These are phyloP conservation scores for Rhododendron vialii DNA, from an alignment of 148 eudicot species.

Conservation along the genomic window DNA sequence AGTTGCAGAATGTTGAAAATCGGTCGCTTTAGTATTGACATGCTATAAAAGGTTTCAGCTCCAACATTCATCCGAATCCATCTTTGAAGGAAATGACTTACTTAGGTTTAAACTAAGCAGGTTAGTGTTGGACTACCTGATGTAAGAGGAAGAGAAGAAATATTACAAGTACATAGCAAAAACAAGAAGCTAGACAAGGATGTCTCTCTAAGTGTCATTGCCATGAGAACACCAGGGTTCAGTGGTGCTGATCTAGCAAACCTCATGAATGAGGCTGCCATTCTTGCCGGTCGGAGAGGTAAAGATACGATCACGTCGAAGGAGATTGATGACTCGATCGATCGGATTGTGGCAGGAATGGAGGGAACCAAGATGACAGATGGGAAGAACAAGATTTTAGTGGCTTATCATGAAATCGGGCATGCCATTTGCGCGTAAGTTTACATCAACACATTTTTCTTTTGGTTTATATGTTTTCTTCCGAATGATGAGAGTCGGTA, in stretches of 20 bases:
- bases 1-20: neutral
- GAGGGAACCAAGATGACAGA: conserved; percentile 89
- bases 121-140: conserved; percentile 69
- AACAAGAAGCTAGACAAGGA: conserved; percentile 62
- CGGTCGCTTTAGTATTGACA: neutral
- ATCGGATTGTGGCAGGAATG: conserved; percentile 76
- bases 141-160: conserved; percentile 72
- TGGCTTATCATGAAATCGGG: conserved; percentile 88
- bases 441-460: neutral
- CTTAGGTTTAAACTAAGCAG: conserved; percentile 18
- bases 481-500: neutral
- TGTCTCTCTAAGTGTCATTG: conserved; percentile 59
- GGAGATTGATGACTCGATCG: conserved; percentile 85
- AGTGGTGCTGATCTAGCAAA: conserved; percentile 88
- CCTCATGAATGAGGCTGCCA: conserved; percentile 89
- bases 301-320: conserved; percentile 47
- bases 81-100: neutral
- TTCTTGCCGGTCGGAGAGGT: conserved; percentile 87
- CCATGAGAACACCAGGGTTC: conserved; percentile 83
- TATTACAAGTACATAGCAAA: conserved; percentile 64
- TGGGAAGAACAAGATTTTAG: conserved; percentile 80
- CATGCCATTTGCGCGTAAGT: conserved; percentile 91
- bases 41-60: neutral
- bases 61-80: neutral
- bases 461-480: neutral